These are phyloP conservation scores for Smallanthus sonchifolius DNA, from an alignment of 129 eudicot species.

Conservation along the genomic window DNA sequence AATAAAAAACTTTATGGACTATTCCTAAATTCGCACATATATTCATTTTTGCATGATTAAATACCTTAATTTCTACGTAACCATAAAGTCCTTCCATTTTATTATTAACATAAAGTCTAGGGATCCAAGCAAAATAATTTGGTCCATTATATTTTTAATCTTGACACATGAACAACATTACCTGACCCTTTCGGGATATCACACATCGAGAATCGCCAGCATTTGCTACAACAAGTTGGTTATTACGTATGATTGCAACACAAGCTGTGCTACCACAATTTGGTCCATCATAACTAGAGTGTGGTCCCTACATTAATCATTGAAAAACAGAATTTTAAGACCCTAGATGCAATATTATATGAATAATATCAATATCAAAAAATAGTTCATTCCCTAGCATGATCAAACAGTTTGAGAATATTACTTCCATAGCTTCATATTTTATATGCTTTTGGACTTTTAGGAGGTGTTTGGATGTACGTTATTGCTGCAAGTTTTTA, in stretches of 20 bases:
- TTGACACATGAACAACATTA: slow-evolving; percentile 22
- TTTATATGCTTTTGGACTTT: neutral
- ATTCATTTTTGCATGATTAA: neutral
- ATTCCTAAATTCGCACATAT: neutral
- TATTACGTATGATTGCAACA: slow-evolving; percentile 64
- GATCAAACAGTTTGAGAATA: neutral
- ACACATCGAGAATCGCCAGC: slow-evolving; percentile 99
- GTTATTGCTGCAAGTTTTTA: neutral
- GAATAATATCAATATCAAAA: neutral
- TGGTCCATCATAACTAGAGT: slow-evolving; percentile 65
- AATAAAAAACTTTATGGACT: neutral
- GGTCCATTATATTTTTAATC: too few species aligned
- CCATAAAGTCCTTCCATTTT: neutral
- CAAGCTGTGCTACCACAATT: slow-evolving; percentile 90
- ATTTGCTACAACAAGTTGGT: slow-evolving; percentile 76
- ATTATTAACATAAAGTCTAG: neutral
- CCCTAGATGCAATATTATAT: neutral
- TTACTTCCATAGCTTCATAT: neutral
- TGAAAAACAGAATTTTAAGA: neutral
- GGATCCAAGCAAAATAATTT: neutral
- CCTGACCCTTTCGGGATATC: slow-evolving; percentile 82
- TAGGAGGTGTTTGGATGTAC: neutral
- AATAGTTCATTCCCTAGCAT: neutral
- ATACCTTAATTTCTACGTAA: neutral
- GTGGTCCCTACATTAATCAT: slow-evolving; percentile 40